Conservation (phyloP, 148 eudicot species). For the Heliamphora exappendiculata region DNA sequence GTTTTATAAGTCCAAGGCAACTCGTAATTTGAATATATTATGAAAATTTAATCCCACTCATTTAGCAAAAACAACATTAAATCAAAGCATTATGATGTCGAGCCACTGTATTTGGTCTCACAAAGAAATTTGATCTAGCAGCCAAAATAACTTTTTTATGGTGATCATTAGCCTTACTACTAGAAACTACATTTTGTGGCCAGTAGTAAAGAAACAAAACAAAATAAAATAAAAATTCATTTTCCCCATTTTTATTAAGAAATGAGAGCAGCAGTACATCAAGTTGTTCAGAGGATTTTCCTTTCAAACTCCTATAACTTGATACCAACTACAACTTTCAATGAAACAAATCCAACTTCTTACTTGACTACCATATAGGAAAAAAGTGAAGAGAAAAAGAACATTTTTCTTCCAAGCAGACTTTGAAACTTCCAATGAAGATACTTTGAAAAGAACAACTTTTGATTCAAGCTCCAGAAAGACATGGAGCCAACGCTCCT, state of each 20-base stretch:
- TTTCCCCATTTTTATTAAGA: not conserved
- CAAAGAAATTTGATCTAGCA: no score
- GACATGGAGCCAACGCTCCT: not conserved
- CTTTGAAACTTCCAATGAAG: not conserved
- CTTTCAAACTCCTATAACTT: not conserved
- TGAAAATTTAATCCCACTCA: no score
- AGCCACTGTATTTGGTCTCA: no score
- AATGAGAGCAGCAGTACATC: not conserved
- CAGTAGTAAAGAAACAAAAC: no score
- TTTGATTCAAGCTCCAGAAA: not conserved
- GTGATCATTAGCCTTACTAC: no score
- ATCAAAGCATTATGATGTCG: no score
- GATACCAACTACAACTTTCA: conserved; percentile 1
- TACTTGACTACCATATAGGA: not conserved
- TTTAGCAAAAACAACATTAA: no score
- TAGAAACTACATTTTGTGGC: no score
- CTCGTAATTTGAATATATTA: no score
- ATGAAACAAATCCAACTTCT: not conserved
- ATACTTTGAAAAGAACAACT: not conserved
- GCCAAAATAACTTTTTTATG: no score
- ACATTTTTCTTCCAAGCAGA: not conserved
- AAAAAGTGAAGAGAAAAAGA: not conserved
- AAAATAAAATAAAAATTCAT: not conserved
- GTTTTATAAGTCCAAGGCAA: no score
- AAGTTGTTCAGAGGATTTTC: no score